These are phyloP conservation scores for Daldinia caldariorum DNA, from an alignment of 495 filamentous ascomycete genomes.

Conservation along the genomic window DNA sequence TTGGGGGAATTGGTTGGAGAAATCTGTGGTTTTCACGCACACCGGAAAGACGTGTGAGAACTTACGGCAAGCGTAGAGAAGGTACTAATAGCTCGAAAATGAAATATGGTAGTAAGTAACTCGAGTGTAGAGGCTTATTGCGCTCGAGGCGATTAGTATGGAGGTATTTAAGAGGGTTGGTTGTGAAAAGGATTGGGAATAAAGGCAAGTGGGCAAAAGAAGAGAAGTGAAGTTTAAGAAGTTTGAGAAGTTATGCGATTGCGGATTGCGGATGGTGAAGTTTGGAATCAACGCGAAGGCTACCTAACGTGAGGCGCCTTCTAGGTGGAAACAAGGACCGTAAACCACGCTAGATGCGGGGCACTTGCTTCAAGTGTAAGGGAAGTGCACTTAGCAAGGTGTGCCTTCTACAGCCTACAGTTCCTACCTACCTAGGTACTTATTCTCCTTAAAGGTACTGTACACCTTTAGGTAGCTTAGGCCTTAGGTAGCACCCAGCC, in stretches of 20 bases:
- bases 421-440: no score
- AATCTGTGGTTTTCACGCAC: background rate
- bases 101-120: background rate
- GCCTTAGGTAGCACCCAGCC: background rate
- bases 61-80: background rate
- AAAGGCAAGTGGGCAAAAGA: slow-evolving; percentile 24
- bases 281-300: slow-evolving; percentile 45
- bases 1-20: background rate
- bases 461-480: slow-evolving; percentile 8
- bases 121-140: background rate
- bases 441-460: slow-evolving; percentile 1
- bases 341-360: slow-evolving; percentile 43
- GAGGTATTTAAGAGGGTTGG: background rate
- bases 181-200: slow-evolving; percentile 12
- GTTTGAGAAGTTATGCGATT: slow-evolving; percentile 43
- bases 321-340: slow-evolving; percentile 30
- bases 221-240: slow-evolving; percentile 10
- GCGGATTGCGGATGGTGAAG: slow-evolving; percentile 47
- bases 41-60: background rate
- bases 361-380: slow-evolving; percentile 31
- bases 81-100: slow-evolving; percentile 3
- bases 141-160: background rate
- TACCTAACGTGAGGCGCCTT: slow-evolving; percentile 36
- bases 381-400: slow-evolving; percentile 4
- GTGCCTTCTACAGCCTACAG: slow-evolving; percentile 25